A percentile compares a stretch with the other conserved stretches of the same genome.
Conservation (phyloP, 2,329 filamentous ascomycete species). For the Macrophomina pseudophaseolina region DNA sequence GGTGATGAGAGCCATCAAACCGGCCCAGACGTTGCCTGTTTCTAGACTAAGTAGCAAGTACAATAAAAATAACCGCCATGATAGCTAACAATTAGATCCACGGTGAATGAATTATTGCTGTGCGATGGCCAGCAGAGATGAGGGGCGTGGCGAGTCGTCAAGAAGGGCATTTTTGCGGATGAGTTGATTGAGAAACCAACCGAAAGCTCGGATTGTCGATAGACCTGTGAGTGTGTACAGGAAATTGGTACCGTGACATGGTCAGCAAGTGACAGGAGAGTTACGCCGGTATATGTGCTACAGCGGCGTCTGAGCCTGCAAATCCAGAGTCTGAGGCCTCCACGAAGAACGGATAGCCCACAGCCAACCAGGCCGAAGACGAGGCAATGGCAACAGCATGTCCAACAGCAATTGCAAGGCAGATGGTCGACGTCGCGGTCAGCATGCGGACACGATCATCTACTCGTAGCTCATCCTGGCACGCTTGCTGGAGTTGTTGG, state of each 20-base stretch:
- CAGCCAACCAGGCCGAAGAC: constrained; percentile 48
- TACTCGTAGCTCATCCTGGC: too few relatives aligned
- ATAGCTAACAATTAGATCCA: constrained; percentile 49
- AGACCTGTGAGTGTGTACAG: constrained; percentile 56
- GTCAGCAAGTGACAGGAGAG: background rate
- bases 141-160: constrained; percentile 50
- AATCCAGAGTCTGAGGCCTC: constrained; percentile 57
- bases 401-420: background rate
- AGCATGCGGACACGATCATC: background rate
- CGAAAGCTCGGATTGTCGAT: constrained; percentile 57
- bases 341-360: constrained; percentile 44
- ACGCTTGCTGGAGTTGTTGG: background rate
- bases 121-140: constrained; percentile 52
- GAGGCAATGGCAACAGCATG: constrained; percentile 42
- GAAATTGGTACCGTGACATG: constrained; percentile 48
- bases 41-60: constrained; percentile 44
- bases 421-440: constrained; percentile 28
- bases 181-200: constrained; percentile 45
- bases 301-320: constrained; percentile 57
- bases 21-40: constrained; percentile 58
- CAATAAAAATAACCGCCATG: constrained; percentile 45
- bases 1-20: constrained; percentile 58
- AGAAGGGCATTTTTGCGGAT: constrained; percentile 46
- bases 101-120: constrained; percentile 53
- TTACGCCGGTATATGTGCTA: constrained; percentile 39